These are phyloP conservation scores for Aspergillus pseudonomiae DNA, from an alignment of 2,329 filamentous ascomycete species.

Conservation along the genomic window DNA sequence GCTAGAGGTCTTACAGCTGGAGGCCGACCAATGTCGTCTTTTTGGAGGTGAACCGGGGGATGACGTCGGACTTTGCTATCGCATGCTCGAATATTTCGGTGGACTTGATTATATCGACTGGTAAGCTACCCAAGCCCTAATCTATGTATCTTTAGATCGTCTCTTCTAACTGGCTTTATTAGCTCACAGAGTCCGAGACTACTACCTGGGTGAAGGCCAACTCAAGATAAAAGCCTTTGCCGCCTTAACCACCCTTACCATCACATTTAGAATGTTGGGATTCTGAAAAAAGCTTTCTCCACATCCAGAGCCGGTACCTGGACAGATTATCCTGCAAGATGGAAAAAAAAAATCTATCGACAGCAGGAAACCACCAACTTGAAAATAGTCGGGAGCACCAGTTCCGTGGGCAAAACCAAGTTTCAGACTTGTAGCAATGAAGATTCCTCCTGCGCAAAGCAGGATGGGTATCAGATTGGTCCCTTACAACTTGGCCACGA, in stretches of 20 bases:
- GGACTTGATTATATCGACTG: slow-evolving; percentile 52
- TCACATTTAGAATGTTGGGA: slow-evolving; percentile 10
- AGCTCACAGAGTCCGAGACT: slow-evolving; percentile 23
- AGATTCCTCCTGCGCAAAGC: slow-evolving; percentile 25
- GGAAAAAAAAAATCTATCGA: slow-evolving; percentile 4
- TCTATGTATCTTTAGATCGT: not conserved
- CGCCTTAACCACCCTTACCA: slow-evolving; percentile 3
- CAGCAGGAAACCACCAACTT: slow-evolving; percentile 15
- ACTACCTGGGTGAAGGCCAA: slow-evolving; percentile 29
- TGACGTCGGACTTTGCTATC: slow-evolving; percentile 48
- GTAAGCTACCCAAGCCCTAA: slow-evolving; percentile 29
- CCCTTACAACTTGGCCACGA: slow-evolving; percentile 38
- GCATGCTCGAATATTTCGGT: slow-evolving; percentile 54
- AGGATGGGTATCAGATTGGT: slow-evolving; percentile 41
- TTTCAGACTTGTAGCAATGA: slow-evolving; percentile 49
- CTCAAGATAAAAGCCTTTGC: not conserved
- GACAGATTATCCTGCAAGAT: slow-evolving; percentile 15
- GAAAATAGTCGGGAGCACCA: slow-evolving; percentile 27
- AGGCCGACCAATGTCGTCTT: slow-evolving; percentile 48
- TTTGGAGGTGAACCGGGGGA: slow-evolving; percentile 51
- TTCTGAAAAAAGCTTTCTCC: not conserved
- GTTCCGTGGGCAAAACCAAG: slow-evolving; percentile 35
- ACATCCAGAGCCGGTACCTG: slow-evolving; percentile 12
- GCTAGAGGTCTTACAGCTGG: slow-evolving; percentile 33
- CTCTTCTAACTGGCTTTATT: slow-evolving; percentile 5